These are phyloP conservation scores for Pseudoscleropodium purum DNA, from an alignment of 225 moss, liverwort and hornwort genomes.

Conservation along the genomic window DNA sequence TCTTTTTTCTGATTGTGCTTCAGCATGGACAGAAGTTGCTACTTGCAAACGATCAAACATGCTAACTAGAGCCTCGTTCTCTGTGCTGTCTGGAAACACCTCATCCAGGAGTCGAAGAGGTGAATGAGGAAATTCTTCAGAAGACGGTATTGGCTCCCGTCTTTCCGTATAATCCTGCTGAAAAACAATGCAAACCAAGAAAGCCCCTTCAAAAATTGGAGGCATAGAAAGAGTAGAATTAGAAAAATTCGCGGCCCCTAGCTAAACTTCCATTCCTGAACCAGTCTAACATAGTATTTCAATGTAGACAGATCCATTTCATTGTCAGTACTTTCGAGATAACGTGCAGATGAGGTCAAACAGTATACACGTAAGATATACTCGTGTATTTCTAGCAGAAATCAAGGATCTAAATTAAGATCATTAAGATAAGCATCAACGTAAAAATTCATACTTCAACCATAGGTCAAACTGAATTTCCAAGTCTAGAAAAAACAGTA, in stretches of 20 bases:
- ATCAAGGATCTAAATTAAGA: background rate
- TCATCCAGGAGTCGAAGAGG: conserved; percentile 9
- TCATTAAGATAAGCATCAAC: background rate
- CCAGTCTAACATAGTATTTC: background rate
- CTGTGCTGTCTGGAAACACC: background rate
- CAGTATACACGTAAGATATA: background rate
- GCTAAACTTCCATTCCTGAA: background rate
- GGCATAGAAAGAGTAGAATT: background rate
- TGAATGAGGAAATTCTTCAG: background rate
- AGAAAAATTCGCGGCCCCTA: too few species aligned
- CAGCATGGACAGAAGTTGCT: background rate
- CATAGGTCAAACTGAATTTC: background rate
- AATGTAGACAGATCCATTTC: background rate
- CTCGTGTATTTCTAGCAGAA: background rate
- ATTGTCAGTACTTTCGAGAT: background rate
- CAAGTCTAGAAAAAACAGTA: background rate
- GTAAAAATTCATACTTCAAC: background rate
- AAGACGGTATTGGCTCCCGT: background rate
- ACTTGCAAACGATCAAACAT: conserved; percentile 16
- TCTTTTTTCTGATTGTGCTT: background rate
- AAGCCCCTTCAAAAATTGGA: background rate
- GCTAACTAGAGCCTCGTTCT: background rate
- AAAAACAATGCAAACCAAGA: background rate
- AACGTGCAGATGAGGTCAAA: background rate
- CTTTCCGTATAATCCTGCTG: background rate